Base-by-base conservation (phyloP, 768 basidiomycete genomes). In the Leccinum obscurum region DNA sequence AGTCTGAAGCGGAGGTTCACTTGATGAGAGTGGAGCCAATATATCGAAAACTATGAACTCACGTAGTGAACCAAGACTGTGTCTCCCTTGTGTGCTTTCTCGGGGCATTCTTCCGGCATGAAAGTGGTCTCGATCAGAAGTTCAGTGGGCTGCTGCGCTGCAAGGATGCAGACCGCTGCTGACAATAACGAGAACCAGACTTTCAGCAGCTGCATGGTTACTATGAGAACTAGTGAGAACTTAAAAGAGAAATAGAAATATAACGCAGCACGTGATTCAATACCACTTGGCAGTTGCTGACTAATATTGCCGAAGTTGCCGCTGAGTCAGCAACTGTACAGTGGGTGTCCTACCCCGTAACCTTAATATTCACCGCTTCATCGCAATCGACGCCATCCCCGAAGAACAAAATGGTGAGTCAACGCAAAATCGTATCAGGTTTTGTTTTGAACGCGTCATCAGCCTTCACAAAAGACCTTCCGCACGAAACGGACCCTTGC, bases 401-500 rank as follows among this genome's bases (percentile, higher is more conserved):
- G 67, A 72, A 70, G 74, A 72, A 76, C 77, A 69, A 74, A 70
- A 84, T 86, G 84, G 81, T 83, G 75, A 67, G 82, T 60, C 11
- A 48, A 58, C 34, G 32, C 26, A 28, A 57, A 54, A 39, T 44
- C 15, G 46, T 15, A 14, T 14, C 0, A 8, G 2, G 17, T 50
- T 15, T 3, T 41, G 35, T 54, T 13, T 57, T 71, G 0, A 62
- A 59, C 39, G 4, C 52, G 48, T 20, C 63, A 17, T 28, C 77
- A 98, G 96, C 96, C 96, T 79, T 98, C 96, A 75, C 93, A 98
- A 88, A 99, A 99, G 82, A 86, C 93, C 60, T 98, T 98, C 86
- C 85, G 92, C 75, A 95, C 91, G 76, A 99, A 99, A 84, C 88
- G 89, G 76, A 95, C 88, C 75, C 92, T 99, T 70, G 94, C 96